Evolutionary conservation across 2,329 filamentous ascomycete genomes (phyloP), one percentile per base, ranked within the genome.

Genomic region (Diaporthe aspalathi): DNA sequence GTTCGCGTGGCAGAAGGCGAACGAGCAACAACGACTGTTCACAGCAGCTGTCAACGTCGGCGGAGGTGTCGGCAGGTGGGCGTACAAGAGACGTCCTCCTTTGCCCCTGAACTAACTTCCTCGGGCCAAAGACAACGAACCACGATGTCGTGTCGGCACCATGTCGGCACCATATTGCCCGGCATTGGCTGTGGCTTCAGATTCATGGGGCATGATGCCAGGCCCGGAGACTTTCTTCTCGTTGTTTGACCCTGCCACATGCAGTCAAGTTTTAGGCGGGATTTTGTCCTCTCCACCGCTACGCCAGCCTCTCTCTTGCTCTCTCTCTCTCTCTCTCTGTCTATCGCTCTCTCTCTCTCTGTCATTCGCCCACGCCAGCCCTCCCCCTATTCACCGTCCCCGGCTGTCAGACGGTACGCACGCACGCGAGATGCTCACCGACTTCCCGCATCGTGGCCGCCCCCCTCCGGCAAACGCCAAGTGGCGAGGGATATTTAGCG

Each of bases 231-330:
- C 24, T 47, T 62, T 63, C n/a, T 47, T 62, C 49, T n/a, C 50
- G 7, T 24, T 67, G 62, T 72, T 67, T 72, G 53, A 68, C 35
- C 29, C 52, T 66, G 45, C 38, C 17, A 66, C 49, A 70, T 70
- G 40, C 68, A 71, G 24, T 11, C 24, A 32, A 29, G 29, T 50
- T 20, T 35, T 35, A 38, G 8, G 47, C 67, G 53, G 43, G 67
- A 50, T 45, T 32, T 52, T 38, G 14, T 50, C 9, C 32, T 29
- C 53, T 50, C 27, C 45, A 17, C 32, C 32, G 32, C 32, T n/a
- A 53, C 43, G 17, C 29, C 50, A 29, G n/a, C n/a, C 16, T 20
- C 43, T n/a, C 45, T 40, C 66, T n/a, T n/a, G n/a, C n/a, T n/a
- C n/a, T n/a, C n/a, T n/a, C n/a, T n/a, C n/a, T n/a, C n/a, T n/a